phyloP scores from a whole-genome alignment of 2,329 filamentous ascomycete species.

The Cercospora sp. region DNA sequence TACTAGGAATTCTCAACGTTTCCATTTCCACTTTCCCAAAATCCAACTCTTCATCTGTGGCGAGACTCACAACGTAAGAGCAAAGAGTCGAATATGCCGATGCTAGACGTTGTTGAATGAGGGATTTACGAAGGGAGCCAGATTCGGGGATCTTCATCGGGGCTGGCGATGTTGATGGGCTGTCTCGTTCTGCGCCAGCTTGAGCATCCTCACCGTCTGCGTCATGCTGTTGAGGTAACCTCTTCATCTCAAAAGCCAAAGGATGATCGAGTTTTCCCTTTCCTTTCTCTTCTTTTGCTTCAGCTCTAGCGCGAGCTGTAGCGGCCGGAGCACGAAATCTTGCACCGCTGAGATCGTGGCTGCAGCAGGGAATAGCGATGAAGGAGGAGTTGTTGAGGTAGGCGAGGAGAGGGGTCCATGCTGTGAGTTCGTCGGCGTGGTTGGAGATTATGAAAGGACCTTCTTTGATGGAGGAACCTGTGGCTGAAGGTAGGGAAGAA shows the following conservation, averaged over 20 bases:
- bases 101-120: constrained; percentile 43
- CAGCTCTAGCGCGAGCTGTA: constrained; percentile 13
- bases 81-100: constrained; percentile 85
- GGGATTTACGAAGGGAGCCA: constrained; percentile 37
- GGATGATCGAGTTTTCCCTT: neutral
- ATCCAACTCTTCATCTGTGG: constrained; percentile 67
- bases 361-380: constrained; percentile 93
- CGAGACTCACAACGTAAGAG: constrained; percentile 69
- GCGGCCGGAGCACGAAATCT: constrained; percentile 62
- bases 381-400: constrained; percentile 75
- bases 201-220: neutral
- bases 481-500: too few species aligned
- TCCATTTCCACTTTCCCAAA: constrained; percentile 70
- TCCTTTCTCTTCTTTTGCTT: constrained; percentile 6
- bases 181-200: neutral
- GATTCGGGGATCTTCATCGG: constrained; percentile 37
- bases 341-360: constrained; percentile 77
- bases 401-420: constrained; percentile 91
- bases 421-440: constrained; percentile 92
- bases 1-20: constrained; percentile 87
- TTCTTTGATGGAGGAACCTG: neutral
- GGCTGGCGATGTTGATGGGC: neutral
- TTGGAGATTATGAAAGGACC: constrained; percentile 94
- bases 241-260: neutral
- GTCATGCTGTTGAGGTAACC: neutral